phyloP scores from a whole-genome alignment of 2,329 filamentous ascomycete species.

The Xylariaceae sp. region DNA sequence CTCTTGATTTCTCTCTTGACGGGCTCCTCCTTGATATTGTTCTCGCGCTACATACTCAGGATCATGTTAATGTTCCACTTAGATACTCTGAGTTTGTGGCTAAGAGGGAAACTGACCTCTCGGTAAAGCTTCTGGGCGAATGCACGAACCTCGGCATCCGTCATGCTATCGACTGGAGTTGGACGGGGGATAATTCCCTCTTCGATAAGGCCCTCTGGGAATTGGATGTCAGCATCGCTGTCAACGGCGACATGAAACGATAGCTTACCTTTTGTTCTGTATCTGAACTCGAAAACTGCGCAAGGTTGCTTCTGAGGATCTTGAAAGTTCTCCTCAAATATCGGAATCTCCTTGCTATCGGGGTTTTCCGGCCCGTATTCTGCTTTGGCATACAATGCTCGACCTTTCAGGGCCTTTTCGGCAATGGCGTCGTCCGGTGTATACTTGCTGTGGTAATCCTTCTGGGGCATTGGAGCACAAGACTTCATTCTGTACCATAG shows the following conservation, averaged over 20 bases:
- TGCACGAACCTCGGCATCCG: neutral
- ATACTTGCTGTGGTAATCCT: neutral
- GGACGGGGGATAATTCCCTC: neutral
- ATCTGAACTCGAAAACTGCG: conserved; percentile 9
- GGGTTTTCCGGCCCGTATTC: neutral
- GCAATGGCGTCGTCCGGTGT: neutral
- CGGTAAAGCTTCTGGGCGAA: neutral
- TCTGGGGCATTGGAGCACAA: neutral
- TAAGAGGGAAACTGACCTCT: neutral
- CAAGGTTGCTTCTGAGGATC: conserved; percentile 3
- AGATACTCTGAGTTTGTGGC: no score
- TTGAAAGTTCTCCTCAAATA: neutral
- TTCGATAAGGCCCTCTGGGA: neutral
- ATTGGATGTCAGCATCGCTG: neutral
- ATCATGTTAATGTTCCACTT: no score
- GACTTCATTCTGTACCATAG: neutral
- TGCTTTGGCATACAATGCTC: neutral
- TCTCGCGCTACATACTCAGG: no score
- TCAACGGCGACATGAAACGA: neutral
- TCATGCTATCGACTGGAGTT: neutral
- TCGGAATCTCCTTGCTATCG: neutral
- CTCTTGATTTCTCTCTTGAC: neutral
- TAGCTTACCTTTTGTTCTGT: conserved; percentile 3
- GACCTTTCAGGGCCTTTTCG: neutral
- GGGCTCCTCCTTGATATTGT: neutral